Percentiles rank a stretch among this genome's conserved stretches.
Conservation (phyloP, 805 yeast species). For the Starmerella potacharoeniae region DNA sequence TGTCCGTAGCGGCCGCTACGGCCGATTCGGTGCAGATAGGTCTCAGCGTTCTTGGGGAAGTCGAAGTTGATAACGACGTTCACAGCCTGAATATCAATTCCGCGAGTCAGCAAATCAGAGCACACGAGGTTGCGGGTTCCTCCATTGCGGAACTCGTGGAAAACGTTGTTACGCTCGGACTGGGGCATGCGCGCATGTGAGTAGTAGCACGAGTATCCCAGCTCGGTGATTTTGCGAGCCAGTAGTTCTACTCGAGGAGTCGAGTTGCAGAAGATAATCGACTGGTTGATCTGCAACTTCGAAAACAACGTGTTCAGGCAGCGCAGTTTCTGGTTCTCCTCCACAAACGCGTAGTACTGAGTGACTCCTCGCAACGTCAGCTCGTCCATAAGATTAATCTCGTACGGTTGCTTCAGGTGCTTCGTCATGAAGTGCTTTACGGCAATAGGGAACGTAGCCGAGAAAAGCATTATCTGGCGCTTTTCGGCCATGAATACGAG, state of each 20-base stretch:
- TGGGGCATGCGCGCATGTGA: conserved; percentile 98
- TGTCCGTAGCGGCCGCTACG: conserved; percentile 99
- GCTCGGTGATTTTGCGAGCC: conserved; percentile 90
- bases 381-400: conserved; percentile 95
- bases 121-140: conserved; percentile 95
- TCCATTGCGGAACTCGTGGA: conserved; percentile 97
- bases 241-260: conserved; percentile 90
- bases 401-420: conserved; percentile 83
- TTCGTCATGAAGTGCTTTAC: conserved; percentile 87
- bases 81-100: conserved; percentile 98
- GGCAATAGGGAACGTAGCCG: conserved; percentile 93
- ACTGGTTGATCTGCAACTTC: conserved; percentile 89
- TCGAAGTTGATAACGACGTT: conserved; percentile 96
- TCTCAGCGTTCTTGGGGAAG: conserved; percentile 96
- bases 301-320: conserved; percentile 91
- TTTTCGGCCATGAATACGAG: conserved; percentile 65
- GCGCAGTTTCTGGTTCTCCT: conserved; percentile 89
- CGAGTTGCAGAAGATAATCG: conserved; percentile 94
- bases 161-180: conserved; percentile 91
- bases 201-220: conserved; percentile 92
- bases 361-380: conserved; percentile 91
- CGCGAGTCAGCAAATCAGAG: conserved; percentile 91
- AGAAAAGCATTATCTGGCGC: conserved; percentile 76
- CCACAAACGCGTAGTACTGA: conserved; percentile 96
- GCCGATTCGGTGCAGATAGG: conserved; percentile 95